A percentile compares a stretch with the other conserved stretches of the same genome.
Conservation (phyloP, 805 yeast genomes). For the Schwanniomyces polymorphus region DNA sequence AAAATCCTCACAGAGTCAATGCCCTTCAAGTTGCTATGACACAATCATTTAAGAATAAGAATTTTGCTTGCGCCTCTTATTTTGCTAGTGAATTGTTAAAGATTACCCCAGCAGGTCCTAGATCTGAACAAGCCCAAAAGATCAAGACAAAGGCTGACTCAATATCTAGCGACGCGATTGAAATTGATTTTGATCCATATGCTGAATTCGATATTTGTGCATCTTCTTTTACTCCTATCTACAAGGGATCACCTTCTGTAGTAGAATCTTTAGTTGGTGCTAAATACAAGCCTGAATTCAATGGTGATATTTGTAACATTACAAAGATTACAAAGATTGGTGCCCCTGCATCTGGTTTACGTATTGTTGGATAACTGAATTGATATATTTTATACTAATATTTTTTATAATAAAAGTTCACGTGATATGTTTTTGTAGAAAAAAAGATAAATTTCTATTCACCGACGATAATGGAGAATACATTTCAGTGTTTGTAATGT, state of each 20-base stretch:
- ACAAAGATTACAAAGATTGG: slow-evolving; percentile 81
- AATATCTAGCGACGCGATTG: slow-evolving; percentile 80
- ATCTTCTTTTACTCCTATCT: slow-evolving; percentile 83
- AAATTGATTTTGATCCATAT: slow-evolving; percentile 88
- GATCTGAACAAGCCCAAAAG: slow-evolving; percentile 86
- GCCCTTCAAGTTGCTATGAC: slow-evolving; percentile 96
- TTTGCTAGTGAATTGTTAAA: slow-evolving; percentile 84
- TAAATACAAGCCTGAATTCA: slow-evolving; percentile 70
- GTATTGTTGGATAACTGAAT: slow-evolving; percentile 37
- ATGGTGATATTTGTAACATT: slow-evolving; percentile 77
- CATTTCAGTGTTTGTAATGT: slow-evolving; percentile 1
- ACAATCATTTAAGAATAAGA: slow-evolving; percentile 85
- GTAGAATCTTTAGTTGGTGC: slow-evolving; percentile 90
- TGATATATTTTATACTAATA: background rate
- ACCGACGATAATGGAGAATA: background rate
- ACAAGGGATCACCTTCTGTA: slow-evolving; percentile 66
- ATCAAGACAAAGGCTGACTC: slow-evolving; percentile 79
- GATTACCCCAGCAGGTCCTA: slow-evolving; percentile 68
- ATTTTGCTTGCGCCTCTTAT: slow-evolving; percentile 82
- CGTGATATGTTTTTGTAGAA: background rate
- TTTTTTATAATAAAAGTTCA: background rate
- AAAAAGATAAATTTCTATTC: background rate
- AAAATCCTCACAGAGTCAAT: slow-evolving; percentile 78
- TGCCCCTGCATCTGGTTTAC: slow-evolving; percentile 87
- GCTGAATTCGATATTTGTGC: slow-evolving; percentile 92